Evolutionary conservation across 371 early-diverging fungal species (phyloP).

Genomic region (Ordospora pajunii): DNA sequence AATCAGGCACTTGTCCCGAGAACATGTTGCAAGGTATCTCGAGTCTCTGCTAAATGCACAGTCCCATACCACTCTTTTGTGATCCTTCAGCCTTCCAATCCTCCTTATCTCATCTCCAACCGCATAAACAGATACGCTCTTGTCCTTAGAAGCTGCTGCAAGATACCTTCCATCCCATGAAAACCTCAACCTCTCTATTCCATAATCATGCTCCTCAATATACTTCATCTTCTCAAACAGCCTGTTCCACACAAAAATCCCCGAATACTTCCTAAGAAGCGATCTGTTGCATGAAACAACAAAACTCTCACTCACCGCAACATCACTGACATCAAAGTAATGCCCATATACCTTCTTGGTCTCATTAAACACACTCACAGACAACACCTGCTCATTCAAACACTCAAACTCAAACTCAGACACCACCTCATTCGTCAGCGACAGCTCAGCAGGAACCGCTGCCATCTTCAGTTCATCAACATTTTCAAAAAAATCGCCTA

Average conservation of each 20-base stretch:
- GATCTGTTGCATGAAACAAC: constrained; percentile 42
- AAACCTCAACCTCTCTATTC: constrained; percentile 37
- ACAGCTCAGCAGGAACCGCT: constrained; percentile 41
- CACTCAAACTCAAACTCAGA: constrained; percentile 8
- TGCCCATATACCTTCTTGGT: constrained; percentile 53
- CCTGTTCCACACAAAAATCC: constrained; percentile 52
- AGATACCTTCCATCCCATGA: constrained; percentile 29
- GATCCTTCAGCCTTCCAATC: constrained; percentile 21
- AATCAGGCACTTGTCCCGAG: constrained; percentile 46
- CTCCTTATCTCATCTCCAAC: constrained; percentile 1
- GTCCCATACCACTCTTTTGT: constrained; percentile 43
- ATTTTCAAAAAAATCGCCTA: neutral
- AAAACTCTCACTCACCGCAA: constrained; percentile 32
- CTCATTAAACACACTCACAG: constrained; percentile 40
- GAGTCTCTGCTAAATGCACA: constrained; percentile 23
- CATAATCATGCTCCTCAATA: constrained; percentile 38
- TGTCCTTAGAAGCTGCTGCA: constrained; percentile 45
- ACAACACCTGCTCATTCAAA: constrained; percentile 32
- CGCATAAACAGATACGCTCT: constrained; percentile 40
- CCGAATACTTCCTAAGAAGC: constrained; percentile 29
- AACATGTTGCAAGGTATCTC: constrained; percentile 43
- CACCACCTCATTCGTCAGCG: constrained; percentile 41
- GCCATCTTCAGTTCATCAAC: constrained; percentile 16
- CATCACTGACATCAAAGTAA: constrained; percentile 41
- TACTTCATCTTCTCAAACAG: constrained; percentile 32